These are phyloP conservation scores for Coemansia sp. DNA, from an alignment of 192 early-diverging fungal genomes.

Conservation along the genomic window DNA sequence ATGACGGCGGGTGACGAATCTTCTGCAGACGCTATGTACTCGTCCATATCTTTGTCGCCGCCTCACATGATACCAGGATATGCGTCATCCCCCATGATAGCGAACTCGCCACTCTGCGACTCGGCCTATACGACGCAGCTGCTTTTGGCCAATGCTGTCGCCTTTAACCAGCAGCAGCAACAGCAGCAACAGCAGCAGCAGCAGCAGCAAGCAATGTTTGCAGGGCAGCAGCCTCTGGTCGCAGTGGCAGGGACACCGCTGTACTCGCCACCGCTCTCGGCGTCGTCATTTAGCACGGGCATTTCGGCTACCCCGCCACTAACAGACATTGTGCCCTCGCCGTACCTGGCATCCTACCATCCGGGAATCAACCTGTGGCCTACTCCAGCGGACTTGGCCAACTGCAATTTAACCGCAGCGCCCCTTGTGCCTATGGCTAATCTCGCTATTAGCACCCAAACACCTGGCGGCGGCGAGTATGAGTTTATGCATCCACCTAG, in stretches of 20 bases:
- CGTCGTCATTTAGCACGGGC: slow-evolving; percentile 16
- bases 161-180: slow-evolving; percentile 14
- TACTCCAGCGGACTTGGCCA: background rate
- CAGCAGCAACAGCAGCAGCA: slow-evolving; percentile 2
- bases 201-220: background rate
- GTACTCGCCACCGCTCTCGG: slow-evolving; percentile 29
- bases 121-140: slow-evolving; percentile 12
- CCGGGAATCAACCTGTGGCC: background rate
- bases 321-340: slow-evolving; percentile 4
- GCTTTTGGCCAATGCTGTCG: slow-evolving; percentile 1
- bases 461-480: background rate
- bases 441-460: background rate
- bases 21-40: background rate
- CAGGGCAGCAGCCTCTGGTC: slow-evolving; percentile 2
- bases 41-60: slow-evolving; percentile 3
- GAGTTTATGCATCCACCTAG: slow-evolving; percentile 2
- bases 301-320: slow-evolving; percentile 13
- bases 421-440: slow-evolving; percentile 4
- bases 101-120: slow-evolving; percentile 10
- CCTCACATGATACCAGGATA: slow-evolving; percentile 17
- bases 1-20: slow-evolving; percentile 26
- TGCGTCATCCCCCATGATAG: background rate
- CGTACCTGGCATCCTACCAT: background rate
- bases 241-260: slow-evolving; percentile 1
- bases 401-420: slow-evolving; percentile 6